Evolutionary conservation across 192 early-diverging fungal genomes (phyloP).

Genomic region (Backusella parvicylindrica): DNA sequence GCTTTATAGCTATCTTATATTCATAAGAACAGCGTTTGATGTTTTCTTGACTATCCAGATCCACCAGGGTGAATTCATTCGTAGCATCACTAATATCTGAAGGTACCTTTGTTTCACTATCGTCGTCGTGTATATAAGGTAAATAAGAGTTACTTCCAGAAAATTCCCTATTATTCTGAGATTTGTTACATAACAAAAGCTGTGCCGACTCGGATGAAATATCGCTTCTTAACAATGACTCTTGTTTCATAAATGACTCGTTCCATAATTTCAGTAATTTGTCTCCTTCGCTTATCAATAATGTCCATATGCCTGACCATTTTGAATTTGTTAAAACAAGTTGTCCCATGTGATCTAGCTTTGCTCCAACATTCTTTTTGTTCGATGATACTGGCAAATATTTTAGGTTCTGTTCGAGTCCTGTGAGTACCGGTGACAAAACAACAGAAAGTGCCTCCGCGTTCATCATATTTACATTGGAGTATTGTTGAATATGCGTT

Average conservation of each 20-base stretch:
- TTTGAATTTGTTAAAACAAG: constrained; percentile 21
- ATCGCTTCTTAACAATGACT: not conserved
- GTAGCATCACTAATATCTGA: not conserved
- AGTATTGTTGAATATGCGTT: constrained; percentile 15
- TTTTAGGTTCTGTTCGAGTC: constrained; percentile 26
- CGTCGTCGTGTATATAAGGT: not conserved
- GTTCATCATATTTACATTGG: constrained; percentile 30
- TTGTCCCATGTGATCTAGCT: constrained; percentile 12
- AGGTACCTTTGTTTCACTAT: not conserved
- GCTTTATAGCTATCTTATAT: not conserved
- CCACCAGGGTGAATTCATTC: not conserved
- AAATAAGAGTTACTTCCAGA: not conserved
- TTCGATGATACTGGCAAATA: not conserved
- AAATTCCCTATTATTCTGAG: too few relatives aligned
- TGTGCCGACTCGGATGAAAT: not conserved
- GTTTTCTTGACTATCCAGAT: not conserved
- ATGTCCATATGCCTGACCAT: constrained; percentile 26
- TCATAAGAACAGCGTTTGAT: not conserved
- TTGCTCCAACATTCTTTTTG: not conserved
- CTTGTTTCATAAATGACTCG: not conserved
- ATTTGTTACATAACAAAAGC: not conserved
- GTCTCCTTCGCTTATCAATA: constrained; percentile 18
- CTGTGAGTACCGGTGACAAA: constrained; percentile 28
- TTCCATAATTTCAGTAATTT: constrained; percentile 12
- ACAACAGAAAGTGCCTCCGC: constrained; percentile 33